These are phyloP conservation scores for Cyphellophora europaea DNA, from an alignment of 2,329 filamentous ascomycete genomes.

Conservation along the genomic window DNA sequence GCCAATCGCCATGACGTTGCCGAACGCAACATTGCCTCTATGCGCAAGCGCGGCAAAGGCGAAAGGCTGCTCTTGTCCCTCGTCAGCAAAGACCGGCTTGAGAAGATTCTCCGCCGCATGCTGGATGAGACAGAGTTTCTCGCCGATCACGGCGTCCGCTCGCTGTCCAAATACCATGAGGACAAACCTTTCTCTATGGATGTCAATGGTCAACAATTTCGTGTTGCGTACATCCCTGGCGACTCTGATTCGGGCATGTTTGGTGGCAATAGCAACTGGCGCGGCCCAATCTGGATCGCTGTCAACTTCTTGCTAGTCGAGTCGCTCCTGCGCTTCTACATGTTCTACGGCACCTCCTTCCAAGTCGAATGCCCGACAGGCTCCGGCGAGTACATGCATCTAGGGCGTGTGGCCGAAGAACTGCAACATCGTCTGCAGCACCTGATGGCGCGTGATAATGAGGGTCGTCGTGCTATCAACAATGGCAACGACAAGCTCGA, in stretches of 20 bases:
- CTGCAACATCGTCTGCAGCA: slow-evolving; percentile 91
- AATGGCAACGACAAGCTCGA: slow-evolving; percentile 75
- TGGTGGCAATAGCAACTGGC: slow-evolving; percentile 96
- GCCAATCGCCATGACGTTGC: slow-evolving; percentile 78
- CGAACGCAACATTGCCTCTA: slow-evolving; percentile 89
- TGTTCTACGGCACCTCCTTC: slow-evolving; percentile 85
- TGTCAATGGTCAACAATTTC: slow-evolving; percentile 83
- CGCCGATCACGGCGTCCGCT: slow-evolving; percentile 80
- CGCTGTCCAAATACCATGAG: slow-evolving; percentile 83
- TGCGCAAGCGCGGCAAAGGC: slow-evolving; percentile 81
- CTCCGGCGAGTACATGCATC: slow-evolving; percentile 89
- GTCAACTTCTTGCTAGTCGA: slow-evolving; percentile 94
- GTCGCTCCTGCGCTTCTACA: slow-evolving; percentile 86
- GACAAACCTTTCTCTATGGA: slow-evolving; percentile 90
- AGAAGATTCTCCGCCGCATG: slow-evolving; percentile 84
- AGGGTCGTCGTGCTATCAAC: slow-evolving; percentile 83
- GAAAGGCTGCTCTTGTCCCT: slow-evolving; percentile 80
- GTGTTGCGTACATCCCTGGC: slow-evolving; percentile 83
- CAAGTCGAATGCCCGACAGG: slow-evolving; percentile 90
- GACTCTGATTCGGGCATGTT: slow-evolving; percentile 94
- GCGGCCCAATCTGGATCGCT: slow-evolving; percentile 89
- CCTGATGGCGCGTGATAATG: slow-evolving; percentile 73
- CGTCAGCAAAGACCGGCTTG: slow-evolving; percentile 84
- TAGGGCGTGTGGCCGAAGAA: slow-evolving; percentile 89
- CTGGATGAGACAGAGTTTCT: slow-evolving; percentile 90